These are phyloP conservation scores for Ganoderma leucocontextum DNA, from an alignment of 1,284 basidiomycete genomes.

Conservation along the genomic window DNA sequence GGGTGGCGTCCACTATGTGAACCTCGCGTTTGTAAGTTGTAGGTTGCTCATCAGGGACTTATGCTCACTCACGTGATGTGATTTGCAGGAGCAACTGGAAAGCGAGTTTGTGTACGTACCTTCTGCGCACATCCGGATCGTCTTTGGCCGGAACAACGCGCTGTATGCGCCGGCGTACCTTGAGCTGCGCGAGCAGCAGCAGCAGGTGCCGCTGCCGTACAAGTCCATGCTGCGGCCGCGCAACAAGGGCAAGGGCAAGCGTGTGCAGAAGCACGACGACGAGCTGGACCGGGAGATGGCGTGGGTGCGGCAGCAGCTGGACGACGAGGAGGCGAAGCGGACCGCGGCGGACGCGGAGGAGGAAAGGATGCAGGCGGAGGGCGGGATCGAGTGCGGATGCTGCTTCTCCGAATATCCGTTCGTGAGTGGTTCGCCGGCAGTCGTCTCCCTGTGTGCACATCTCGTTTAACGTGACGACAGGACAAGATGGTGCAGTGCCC, in stretches of 20 bases:
- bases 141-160: conserved; percentile 46
- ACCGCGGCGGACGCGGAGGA: conserved; percentile 50
- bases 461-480: conserved; percentile 50
- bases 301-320: conserved; percentile 51
- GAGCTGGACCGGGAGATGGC: conserved; percentile 51
- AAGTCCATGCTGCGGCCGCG: conserved; percentile 45
- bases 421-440: conserved; percentile 55
- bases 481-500: conserved; percentile 86
- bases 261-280: conserved; percentile 34
- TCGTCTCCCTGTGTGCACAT: background rate
- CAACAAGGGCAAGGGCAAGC: conserved; percentile 49
- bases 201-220: conserved; percentile 47
- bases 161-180: conserved; percentile 72
- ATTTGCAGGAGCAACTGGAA: conserved; percentile 57
- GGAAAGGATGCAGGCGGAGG: conserved; percentile 39
- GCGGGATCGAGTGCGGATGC: conserved; percentile 83
- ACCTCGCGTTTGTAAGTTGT: conserved; percentile 57
- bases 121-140: conserved; percentile 54
- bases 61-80: background rate
- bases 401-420: conserved; percentile 79
- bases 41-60: background rate
- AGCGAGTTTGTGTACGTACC: conserved; percentile 67
- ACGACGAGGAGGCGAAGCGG: conserved; percentile 43
- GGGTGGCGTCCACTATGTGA: conserved; percentile 54
- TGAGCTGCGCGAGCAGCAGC: conserved; percentile 49